Percentiles rank a stretch among this genome's conserved stretches.
Evolutionary conservation across 2,329 filamentous ascomycete genomes (phyloP).

Genomic region (Fusarium illudens): DNA sequence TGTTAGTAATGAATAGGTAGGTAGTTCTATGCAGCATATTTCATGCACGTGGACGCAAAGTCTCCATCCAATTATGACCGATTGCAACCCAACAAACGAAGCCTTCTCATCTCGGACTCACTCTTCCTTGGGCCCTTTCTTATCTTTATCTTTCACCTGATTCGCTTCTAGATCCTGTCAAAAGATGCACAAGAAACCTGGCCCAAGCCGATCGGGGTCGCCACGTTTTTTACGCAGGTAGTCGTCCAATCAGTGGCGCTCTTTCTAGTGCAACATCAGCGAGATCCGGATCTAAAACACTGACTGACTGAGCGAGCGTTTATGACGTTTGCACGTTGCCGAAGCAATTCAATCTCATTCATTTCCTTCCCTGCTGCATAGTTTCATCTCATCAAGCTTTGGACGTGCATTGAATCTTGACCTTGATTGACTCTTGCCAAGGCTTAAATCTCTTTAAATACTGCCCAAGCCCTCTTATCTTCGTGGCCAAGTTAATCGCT

Average conservation of each 20-base stretch:
- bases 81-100: neutral
- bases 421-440: neutral
- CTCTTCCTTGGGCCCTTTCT: neutral
- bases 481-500: neutral
- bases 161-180: neutral
- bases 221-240: neutral
- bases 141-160: neutral
- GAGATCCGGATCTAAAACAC: conserved; percentile 31
- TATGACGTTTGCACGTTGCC: conserved; percentile 34
- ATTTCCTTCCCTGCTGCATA: neutral
- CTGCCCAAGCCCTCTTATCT: neutral
- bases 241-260: conserved; percentile 34
- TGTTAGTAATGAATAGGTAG: neutral
- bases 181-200: neutral
- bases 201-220: neutral
- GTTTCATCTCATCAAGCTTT: neutral
- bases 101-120: neutral
- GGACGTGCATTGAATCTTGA: neutral
- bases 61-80: neutral
- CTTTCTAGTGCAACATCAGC: conserved; percentile 17
- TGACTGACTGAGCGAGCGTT: too few relatives aligned
- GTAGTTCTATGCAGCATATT: neutral
- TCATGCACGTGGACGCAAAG: neutral
- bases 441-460: neutral
- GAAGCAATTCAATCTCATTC: neutral